A percentile compares a stretch with the other conserved stretches of the same genome.
Conservation (phyloP, 2,329 filamentous ascomycete species). For the Fusarium solani-melongenae region DNA sequence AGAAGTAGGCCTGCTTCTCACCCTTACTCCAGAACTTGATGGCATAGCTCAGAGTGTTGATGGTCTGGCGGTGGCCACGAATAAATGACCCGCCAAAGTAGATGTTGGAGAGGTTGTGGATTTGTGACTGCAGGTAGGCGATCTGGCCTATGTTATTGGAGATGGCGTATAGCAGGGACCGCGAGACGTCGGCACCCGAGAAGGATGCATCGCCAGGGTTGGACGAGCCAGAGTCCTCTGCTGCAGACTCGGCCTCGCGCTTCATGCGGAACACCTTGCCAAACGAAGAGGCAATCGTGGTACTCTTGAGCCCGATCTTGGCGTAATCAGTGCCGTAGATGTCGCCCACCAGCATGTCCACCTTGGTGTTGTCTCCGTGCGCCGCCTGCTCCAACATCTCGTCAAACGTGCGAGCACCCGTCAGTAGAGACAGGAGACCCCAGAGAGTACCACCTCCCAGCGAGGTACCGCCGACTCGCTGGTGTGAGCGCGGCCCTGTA, state of each 20-base stretch:
- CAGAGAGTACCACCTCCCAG: slow-evolving; percentile 97
- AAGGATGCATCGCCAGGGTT: slow-evolving; percentile 66
- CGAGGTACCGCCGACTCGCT: slow-evolving; percentile 94
- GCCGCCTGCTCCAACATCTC: slow-evolving; percentile 96
- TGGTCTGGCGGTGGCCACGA: slow-evolving; percentile 94
- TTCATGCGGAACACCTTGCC: slow-evolving; percentile 97
- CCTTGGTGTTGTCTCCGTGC: slow-evolving; percentile 88
- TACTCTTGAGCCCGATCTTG: slow-evolving; percentile 96
- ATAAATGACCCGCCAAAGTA: slow-evolving; percentile 99
- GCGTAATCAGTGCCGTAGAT: slow-evolving; percentile 97
- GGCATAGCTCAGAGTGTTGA: slow-evolving; percentile 96
- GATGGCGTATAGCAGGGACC: slow-evolving; percentile 92
- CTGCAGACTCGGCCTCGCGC: slow-evolving; percentile 80
- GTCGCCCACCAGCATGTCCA: slow-evolving; percentile 97
- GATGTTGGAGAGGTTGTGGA: slow-evolving; percentile 89
- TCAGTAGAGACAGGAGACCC: slow-evolving; percentile 91
- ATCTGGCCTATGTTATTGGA: slow-evolving; percentile 99
- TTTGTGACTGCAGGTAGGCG: slow-evolving; percentile 95
- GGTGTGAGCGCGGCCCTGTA: slow-evolving; percentile 84
- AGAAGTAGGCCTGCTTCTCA: slow-evolving; percentile 92
- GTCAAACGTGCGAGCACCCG: slow-evolving; percentile 94
- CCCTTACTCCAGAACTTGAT: slow-evolving; percentile 98
- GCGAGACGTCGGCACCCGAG: slow-evolving; percentile 84
- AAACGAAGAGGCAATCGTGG: slow-evolving; percentile 94
- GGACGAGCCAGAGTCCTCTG: slow-evolving; percentile 75